Evolutionary conservation across 2,329 filamentous ascomycete species (phyloP), one percentile per base, ranked within the genome.

Genomic region (Trichoderma pleuroti): DNA sequence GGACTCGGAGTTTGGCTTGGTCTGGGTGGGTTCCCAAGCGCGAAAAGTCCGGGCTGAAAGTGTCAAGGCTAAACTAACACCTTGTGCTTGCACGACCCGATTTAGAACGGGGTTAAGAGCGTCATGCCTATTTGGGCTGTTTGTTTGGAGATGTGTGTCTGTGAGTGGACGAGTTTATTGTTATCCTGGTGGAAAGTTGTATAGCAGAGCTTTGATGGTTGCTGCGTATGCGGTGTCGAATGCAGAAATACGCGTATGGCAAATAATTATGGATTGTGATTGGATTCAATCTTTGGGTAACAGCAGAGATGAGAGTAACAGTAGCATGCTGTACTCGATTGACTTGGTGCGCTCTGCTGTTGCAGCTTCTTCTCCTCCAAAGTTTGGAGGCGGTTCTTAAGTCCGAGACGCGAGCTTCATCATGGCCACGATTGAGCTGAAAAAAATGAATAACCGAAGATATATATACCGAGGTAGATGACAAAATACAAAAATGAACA

Each of bases 21-120:
- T 32, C 36, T 52, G 32, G 18, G 63, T 52, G 46, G 54, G 21
- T 26, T 42, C 30, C 46, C 49, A 59, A 67, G 52, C 39, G 34
- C 64, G 65, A 46, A 68, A 68, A 68, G 54, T 68, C 36, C 36
- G 65, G 42, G 34, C 24, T 57, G 32, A 11, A 54, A 4, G 21
- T 12, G 14, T 56, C 16, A 16, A 28, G 28, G n/a, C 28, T 10
- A 21, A 39, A 36, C 28, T 30, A 5, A 30, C 4, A 12, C 36
- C 11, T 39, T 16, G 36, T 39, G 36, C 36, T 12, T 39, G 36
- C 5, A 16, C 11, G 59, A 14, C 21, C 59, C 59, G 14, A 10
- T 52, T 16, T 28, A 14, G 26, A 9, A 11, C 32, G 32, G 32
- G 2, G 8, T 12, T 34, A 34, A 18, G 6, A 39, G 14, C 14